These are phyloP conservation scores for Pseudocercospora fijiensis DNA, from an alignment of 2,329 filamentous ascomycete genomes.

Conservation along the genomic window DNA sequence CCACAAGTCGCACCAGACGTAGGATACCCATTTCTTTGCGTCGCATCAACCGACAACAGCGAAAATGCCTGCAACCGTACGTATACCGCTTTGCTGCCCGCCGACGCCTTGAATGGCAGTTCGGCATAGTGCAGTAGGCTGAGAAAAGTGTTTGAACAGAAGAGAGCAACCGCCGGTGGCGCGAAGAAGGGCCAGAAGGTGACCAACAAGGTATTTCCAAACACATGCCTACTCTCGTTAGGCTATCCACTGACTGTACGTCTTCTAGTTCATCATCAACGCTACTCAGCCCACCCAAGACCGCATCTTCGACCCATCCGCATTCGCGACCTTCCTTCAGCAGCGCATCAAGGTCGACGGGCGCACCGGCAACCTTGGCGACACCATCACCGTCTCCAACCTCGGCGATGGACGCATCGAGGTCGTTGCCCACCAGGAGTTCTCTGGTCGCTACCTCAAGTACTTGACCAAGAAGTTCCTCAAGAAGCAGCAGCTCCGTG, in stretches of 20 bases:
- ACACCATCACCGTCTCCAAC: conserved; percentile 86
- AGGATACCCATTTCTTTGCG: conserved; percentile 92
- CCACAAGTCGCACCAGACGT: conserved; percentile 51
- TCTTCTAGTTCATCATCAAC: conserved; percentile 90
- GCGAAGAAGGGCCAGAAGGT: conserved; percentile 63
- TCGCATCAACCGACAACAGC: conserved; percentile 47
- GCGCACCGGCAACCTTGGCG: conserved; percentile 96
- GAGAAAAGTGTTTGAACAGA: conserved; percentile 47
- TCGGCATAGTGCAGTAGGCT: conserved; percentile 81
- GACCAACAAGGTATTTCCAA: conserved; percentile 71
- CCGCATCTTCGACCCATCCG: conserved; percentile 99
- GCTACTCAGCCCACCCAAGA: conserved; percentile 95
- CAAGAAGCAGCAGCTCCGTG: conserved; percentile 99
- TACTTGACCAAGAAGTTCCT: conserved; percentile 99
- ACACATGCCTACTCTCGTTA: conserved; percentile 1
- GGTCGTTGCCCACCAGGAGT: conserved; percentile 94
- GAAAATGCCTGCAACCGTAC: conserved; percentile 89
- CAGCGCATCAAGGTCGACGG: conserved; percentile 99
- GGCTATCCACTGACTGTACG: background rate
- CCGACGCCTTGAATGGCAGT: conserved; percentile 48
- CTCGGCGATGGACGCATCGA: conserved; percentile 96
- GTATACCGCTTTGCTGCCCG: conserved; percentile 97
- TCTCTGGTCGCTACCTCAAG: conserved; percentile 99
- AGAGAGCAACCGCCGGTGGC: conserved; percentile 53
- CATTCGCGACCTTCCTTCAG: conserved; percentile 99